Evolutionary conservation across 306 rosid genomes (phyloP), one percentile per base, ranked within the genome.

Genomic region (Prunus mume): DNA sequence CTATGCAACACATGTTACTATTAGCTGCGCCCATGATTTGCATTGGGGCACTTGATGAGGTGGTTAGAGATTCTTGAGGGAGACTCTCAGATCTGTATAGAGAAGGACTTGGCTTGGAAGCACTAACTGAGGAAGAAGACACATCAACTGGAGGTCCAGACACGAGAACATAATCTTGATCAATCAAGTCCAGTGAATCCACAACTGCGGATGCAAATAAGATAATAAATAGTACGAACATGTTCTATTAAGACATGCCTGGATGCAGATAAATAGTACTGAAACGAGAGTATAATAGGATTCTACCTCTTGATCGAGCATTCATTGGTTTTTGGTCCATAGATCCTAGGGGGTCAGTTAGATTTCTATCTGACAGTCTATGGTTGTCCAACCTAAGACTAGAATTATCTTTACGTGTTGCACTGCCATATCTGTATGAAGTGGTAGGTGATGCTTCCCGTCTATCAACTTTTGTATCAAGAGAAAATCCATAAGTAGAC

Each of bases 121-220:
- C 80, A 85, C 83, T 77, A 72, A 88, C 87, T 2, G 89, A 91
- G 80, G 93, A 75, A 63, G 91, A 88, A 22, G 97, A 81, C 78
- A 78, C 82, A 68, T 96, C 98, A 75, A 90, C 76, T 41, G 96
- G 89, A 70, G 91, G 90, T 12, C 97, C 99, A 76, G 93, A 87
- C 67, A 96, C 99, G 61, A 96, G 87, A 79, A 96, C 98, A 86
- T 96, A 96, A 81, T 96, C 99, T 90, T 93, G 99, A 86, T 91
- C 99, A 69, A 91, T 90, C 75, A 85, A 86, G 75, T 89, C 96
- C 55, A 88, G 82, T 2, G 96, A 85, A 82, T 96, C 98, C 5
- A 78, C 74, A 79, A 88, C 98, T 90, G 91, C 70, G 34, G 73
- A 86, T 58, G 79, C 66, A 79, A 80, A 71, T 61, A 80, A 41